Percentiles rank a stretch among this genome's conserved stretches.
Conservation (phyloP, 768 basidiomycete genomes). For the Gloeophyllum trabeum region DNA sequence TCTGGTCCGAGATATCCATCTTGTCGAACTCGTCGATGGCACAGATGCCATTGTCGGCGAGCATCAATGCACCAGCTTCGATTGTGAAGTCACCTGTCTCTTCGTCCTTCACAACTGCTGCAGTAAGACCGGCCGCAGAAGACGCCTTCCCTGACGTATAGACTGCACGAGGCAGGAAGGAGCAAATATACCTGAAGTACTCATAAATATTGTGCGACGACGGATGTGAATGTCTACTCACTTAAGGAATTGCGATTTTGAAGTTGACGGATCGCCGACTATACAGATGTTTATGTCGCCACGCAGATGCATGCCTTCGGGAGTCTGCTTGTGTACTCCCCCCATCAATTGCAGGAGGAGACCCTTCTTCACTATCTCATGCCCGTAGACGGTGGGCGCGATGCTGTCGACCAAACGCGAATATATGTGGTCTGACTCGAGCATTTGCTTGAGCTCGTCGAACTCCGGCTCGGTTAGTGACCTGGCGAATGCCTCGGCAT, state of each 20-base stretch:
- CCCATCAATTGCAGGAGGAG: slow-evolving; percentile 94
- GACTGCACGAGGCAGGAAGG: slow-evolving; percentile 94
- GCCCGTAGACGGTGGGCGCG: slow-evolving; percentile 96
- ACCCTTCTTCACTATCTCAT: slow-evolving; percentile 98
- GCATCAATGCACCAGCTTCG: slow-evolving; percentile 97
- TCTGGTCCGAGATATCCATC: slow-evolving; percentile 98
- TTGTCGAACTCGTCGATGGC: slow-evolving; percentile 99
- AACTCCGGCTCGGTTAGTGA: slow-evolving; percentile 90
- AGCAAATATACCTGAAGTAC: slow-evolving; percentile 78
- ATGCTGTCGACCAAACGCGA: slow-evolving; percentile 88
- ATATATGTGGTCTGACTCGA: slow-evolving; percentile 91
- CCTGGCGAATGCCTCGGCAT: slow-evolving; percentile 75
- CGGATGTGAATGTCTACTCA: slow-evolving; percentile 25
- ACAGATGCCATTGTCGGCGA: slow-evolving; percentile 98
- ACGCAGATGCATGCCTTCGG: slow-evolving; percentile 95
- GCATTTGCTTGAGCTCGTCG: slow-evolving; percentile 91
- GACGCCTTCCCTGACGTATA: slow-evolving; percentile 99
- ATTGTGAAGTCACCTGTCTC: slow-evolving; percentile 99
- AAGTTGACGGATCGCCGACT: slow-evolving; percentile 92
- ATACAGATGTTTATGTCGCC: slow-evolving; percentile 99
- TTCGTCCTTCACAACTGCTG: slow-evolving; percentile 96
- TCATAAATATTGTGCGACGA: slow-evolving; percentile 1
- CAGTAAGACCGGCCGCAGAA: slow-evolving; percentile 96
- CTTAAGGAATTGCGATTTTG: slow-evolving; percentile 99
- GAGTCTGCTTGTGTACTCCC: slow-evolving; percentile 94